Percentiles rank a stretch among this genome's conserved stretches.
These are phyloP conservation scores for Nidularia pulvinata DNA, from an alignment of 768 basidiomycete genomes.

Conservation along the genomic window DNA sequence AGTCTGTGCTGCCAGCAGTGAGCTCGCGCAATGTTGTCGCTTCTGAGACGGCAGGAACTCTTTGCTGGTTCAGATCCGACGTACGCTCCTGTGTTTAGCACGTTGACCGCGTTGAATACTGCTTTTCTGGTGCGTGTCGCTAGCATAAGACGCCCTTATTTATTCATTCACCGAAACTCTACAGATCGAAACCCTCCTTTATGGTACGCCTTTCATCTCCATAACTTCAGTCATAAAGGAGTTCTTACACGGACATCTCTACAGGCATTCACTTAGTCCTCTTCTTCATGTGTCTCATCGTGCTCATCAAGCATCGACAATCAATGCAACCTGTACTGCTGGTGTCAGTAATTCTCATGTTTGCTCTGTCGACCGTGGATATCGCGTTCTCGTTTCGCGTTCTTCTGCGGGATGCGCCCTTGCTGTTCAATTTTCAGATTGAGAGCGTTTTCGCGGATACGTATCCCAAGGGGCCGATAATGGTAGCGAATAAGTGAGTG, in stretches of 20 bases:
- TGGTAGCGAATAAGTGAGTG: slow-evolving; percentile 5
- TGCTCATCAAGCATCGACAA: slow-evolving; percentile 1
- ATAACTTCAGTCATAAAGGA: too few relatives aligned
- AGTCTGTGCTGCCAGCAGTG: too few relatives aligned
- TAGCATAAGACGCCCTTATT: neutral
- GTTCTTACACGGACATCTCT: neutral
- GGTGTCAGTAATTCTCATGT: slow-evolving; percentile 4
- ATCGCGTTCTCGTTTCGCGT: slow-evolving; percentile 8
- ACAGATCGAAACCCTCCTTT: neutral
- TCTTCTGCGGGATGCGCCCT: slow-evolving; percentile 1
- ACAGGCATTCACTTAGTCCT: slow-evolving; percentile 6
- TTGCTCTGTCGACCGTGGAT: slow-evolving; percentile 9
- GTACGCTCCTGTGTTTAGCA: too few relatives aligned
- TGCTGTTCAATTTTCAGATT: neutral
- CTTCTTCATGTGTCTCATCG: slow-evolving; percentile 4
- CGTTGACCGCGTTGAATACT: neutral
- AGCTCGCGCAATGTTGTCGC: too few relatives aligned
- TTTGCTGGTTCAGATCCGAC: too few relatives aligned
- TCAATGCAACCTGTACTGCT: slow-evolving; percentile 4
- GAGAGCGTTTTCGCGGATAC: neutral
- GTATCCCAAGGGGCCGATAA: slow-evolving; percentile 1
- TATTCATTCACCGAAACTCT: neutral
- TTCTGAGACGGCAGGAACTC: too few relatives aligned
- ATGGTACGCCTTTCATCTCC: neutral
- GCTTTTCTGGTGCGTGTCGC: neutral